Evolutionary conservation across 768 basidiomycete species (phyloP).

Genomic region (Lyophyllum semitale): DNA sequence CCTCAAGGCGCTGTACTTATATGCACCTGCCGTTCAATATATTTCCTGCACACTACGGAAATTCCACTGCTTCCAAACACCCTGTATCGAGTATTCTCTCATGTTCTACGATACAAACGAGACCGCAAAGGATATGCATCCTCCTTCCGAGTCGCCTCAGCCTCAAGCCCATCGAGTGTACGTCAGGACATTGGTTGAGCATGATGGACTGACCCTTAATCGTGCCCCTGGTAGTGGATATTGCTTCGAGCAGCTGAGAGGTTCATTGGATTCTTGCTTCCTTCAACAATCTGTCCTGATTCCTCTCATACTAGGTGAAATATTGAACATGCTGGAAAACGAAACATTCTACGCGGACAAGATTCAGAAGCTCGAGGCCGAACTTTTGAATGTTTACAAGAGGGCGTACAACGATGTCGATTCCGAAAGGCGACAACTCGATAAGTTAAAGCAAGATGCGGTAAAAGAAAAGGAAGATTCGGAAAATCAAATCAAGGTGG

Average conservation of each 20-base stretch:
- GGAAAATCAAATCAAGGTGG: conserved; percentile 44
- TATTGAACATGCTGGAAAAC: conserved; percentile 34
- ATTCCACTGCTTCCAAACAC: not conserved
- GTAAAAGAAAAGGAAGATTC: conserved; percentile 39
- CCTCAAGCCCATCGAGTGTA: conserved; percentile 19
- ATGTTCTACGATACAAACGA: conserved; percentile 21
- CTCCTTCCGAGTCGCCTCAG: conserved; percentile 7
- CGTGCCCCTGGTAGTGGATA: conserved; percentile 16
- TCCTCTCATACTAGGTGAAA: conserved; percentile 33
- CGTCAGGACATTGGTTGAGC: not conserved
- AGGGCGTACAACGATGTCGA: conserved; percentile 41
- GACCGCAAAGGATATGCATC: conserved; percentile 5
- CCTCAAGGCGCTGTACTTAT: conserved; percentile 11
- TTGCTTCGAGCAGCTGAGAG: conserved; percentile 39
- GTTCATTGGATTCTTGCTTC: conserved; percentile 18
- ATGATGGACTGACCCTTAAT: not conserved
- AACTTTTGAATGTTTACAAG: conserved; percentile 46
- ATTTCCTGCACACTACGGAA: not conserved
- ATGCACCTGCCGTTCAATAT: not conserved
- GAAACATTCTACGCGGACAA: conserved; percentile 30
- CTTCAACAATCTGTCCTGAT: not conserved
- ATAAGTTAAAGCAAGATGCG: conserved; percentile 34
- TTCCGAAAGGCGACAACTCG: conserved; percentile 32
- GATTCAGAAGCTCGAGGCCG: conserved; percentile 38
- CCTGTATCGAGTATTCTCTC: not conserved